Evolutionary conservation across 768 basidiomycete genomes (phyloP), one percentile per base, ranked within the genome.

Genomic region (Amanita exitialis): DNA sequence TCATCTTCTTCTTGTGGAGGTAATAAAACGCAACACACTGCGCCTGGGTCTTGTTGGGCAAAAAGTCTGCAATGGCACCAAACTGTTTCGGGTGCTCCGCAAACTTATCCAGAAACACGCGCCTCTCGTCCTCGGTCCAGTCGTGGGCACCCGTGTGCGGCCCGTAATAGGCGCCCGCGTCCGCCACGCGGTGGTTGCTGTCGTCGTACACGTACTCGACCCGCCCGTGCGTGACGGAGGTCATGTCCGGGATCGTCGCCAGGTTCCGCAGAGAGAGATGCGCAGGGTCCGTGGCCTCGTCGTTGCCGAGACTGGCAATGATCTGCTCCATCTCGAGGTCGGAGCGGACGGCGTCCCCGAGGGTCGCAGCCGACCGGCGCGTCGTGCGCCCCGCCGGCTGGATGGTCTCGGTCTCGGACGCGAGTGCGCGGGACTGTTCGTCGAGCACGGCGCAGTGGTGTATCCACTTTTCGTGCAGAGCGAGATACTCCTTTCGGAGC

Each of bases 271-370:
- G 70, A 3, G 91, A 88, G n/a, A 96, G 80, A 54, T 88, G 80
- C 56, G 80, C 86, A 0, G 94, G 90, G 65, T 98, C 93, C n/a
- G 85, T 89, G 27, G 90, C 80, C 53, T 95, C 93, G 56, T 95
- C 91, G 57, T 85, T 87, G 21, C 90, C 92, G 36, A 96, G 71
- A 60, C 85, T 90, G n/a, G 90, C 90, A 52, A 98, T 87, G 61
- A 98, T 92, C 67, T 93, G 91, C 60, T 96, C 90, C 82, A 96
- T 93, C 71, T 97, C 95, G 51, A 95, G 76, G 66, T 97, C 94
- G 15, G 93, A 92, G 3, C 91, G 84, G 13, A 93, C 93, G 12
- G 90, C 83, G 64, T 96, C 94, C 23, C 90, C 90, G 55, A 89
- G 68, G 38, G 68, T 69, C 0, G 85, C 83, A 43, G 82, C 74